Evolutionary conservation across 2,329 filamentous ascomycete genomes (phyloP).

Genomic region (Westerdykella sp.): DNA sequence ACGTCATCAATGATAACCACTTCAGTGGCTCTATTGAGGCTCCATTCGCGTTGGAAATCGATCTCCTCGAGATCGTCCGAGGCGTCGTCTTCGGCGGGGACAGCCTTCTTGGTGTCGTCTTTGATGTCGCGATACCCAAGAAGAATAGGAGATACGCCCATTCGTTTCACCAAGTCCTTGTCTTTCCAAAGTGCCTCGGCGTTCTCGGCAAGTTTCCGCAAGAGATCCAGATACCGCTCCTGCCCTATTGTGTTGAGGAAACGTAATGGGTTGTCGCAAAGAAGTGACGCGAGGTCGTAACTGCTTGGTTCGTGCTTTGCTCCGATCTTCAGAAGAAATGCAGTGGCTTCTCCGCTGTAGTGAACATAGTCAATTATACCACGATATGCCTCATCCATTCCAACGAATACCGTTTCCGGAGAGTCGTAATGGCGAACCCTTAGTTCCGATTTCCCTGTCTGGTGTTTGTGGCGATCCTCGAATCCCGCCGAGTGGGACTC

Average conservation of each 20-base stretch:
- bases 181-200: conserved; percentile 66
- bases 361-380: conserved; percentile 97
- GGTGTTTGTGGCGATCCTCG: conserved; percentile 26
- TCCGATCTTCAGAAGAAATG: conserved; percentile 81
- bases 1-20: conserved; percentile 56
- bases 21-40: conserved; percentile 68
- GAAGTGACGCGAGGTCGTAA: conserved; percentile 72
- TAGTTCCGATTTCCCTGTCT: conserved; percentile 29
- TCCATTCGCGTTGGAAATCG: conserved; percentile 60
- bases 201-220: conserved; percentile 74
- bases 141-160: conserved; percentile 71
- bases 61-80: conserved; percentile 43
- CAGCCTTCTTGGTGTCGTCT: conserved; percentile 49
- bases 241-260: conserved; percentile 73
- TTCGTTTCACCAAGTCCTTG: conserved; percentile 66
- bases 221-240: conserved; percentile 79
- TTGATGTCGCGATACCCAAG: conserved; percentile 69
- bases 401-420: conserved; percentile 75
- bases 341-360: conserved; percentile 80
- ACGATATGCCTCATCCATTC: conserved; percentile 63
- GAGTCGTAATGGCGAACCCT: conserved; percentile 51
- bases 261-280: conserved; percentile 76
- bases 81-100: conserved; percentile 35
- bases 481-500: conserved; percentile 27
- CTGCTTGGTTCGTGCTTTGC: conserved; percentile 89